Base-by-base conservation (phyloP, 495 filamentous ascomycete genomes). In the Daldinia bambusicola region DNA sequence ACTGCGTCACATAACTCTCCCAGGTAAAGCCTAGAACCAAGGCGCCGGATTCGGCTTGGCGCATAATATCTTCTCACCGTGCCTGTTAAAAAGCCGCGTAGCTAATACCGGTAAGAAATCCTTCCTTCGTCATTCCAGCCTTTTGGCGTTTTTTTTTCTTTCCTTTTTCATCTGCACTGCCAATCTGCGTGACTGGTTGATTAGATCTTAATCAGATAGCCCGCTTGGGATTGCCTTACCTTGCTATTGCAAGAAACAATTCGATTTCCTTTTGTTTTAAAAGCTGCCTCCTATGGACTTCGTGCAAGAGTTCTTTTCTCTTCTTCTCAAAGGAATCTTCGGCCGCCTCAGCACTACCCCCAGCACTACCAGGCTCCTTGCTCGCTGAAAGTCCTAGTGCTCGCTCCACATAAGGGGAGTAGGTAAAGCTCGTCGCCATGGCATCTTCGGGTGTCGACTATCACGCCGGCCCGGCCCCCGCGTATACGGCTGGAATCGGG, bases 281-380 rank as follows among this genome's bases (percentile, higher is more conserved):
- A 56, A 26, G 40, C 40, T 55, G 61, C 48, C 59, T 32, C 58
- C 51, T 63, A 83, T 82, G 80, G 71, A 65, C 48, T 83, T 82
- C 70, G 75, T 76, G 18, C 71, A 77, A 64, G 76, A 82, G 51
- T 83, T 83, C 69, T 83, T 82, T 63, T 80, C 74, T 50, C 79
- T 83, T 52, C 72, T 83, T 40, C 79, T 82, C 48, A 82, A 82
- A 69, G 70, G 66, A 66, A 62, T 71, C 32, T 68, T 71, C 61
- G 26, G 62, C 22, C 14, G 43, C 12, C 63, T 32, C 20, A 36
- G 10, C 30, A 60, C 20, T 14, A 30, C 30, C 50, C 4, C 58
- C 36, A 36, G 13, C 58, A 4, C 58, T 50, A 36, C 12, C 58
- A 48, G 51, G 57, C 13, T 71, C 40, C 26, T 55, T 38, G 55